These are phyloP conservation scores for Astrothelium macrocarpum DNA, from an alignment of 495 filamentous ascomycete species.

Conservation along the genomic window DNA sequence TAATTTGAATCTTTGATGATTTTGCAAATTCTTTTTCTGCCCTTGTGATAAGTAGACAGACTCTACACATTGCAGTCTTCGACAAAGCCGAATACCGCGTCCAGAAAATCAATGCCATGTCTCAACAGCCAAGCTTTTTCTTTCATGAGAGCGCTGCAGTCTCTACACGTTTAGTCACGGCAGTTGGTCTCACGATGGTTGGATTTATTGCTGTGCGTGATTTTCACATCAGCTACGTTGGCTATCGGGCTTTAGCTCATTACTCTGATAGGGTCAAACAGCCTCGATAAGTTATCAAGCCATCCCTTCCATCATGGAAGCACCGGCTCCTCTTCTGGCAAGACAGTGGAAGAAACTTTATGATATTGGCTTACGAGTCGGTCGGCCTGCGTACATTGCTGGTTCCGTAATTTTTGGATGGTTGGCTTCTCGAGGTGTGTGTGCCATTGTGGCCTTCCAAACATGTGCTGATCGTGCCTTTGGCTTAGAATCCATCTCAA, in stretches of 20 bases:
- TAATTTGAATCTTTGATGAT: too few species aligned
- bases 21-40: too few species aligned
- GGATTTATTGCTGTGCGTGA: neutral
- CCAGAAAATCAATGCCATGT: neutral
- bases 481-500: conserved; percentile 7
- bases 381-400: conserved; percentile 28
- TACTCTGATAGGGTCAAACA: conserved; percentile 28
- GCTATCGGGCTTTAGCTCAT: neutral
- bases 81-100: too few species aligned
- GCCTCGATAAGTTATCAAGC: conserved; percentile 35
- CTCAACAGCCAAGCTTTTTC: neutral
- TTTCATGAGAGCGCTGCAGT: conserved; percentile 3
- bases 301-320: conserved; percentile 43
- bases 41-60: too few species aligned
- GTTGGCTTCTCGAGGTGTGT: conserved; percentile 36
- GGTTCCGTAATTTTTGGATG: conserved; percentile 34
- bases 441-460: neutral
- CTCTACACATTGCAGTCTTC: too few species aligned
- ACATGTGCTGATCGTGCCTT: neutral
- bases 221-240: conserved; percentile 3
- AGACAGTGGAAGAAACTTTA: conserved; percentile 40
- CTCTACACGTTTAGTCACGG: conserved; percentile 37
- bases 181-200: conserved; percentile 35
- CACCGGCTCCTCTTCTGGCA: conserved; percentile 43
- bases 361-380: conserved; percentile 27